Evolutionary conservation across 78 protist genomes (phyloP).

Genomic region (Dictyostelium capitatum): DNA sequence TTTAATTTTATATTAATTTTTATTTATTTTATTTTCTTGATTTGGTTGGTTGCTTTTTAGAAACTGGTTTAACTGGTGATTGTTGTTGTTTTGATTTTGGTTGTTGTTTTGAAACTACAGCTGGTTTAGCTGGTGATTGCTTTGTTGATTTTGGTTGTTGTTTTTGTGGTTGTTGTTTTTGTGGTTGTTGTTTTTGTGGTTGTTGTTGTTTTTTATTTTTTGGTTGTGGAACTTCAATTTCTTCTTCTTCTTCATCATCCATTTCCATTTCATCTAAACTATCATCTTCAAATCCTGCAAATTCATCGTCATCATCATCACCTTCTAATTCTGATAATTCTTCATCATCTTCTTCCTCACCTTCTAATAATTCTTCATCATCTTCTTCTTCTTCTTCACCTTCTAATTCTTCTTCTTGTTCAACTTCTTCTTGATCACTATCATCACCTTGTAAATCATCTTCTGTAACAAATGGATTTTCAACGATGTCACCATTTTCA

Average conservation of each 20-base stretch:
- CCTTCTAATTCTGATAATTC: background rate
- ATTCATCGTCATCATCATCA: background rate
- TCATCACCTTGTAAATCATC: slow-evolving; percentile 8
- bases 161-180: background rate
- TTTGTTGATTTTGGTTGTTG: background rate
- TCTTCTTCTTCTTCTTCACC: background rate
- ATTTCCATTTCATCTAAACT: background rate
- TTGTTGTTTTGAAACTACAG: background rate
- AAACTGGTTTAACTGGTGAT: background rate
- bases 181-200: background rate
- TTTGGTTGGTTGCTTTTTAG: background rate
- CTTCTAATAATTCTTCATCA: background rate
- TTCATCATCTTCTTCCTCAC: background rate
- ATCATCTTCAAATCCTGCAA: no score
- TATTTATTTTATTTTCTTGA: background rate
- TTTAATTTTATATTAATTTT: background rate
- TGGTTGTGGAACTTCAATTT: background rate
- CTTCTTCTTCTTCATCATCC: background rate
- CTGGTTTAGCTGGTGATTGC: background rate
- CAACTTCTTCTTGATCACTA: slow-evolving; percentile 13
- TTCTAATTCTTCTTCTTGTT: slow-evolving; percentile 5
- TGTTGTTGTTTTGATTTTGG: background rate
- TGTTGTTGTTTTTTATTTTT: background rate
- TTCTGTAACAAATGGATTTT: slow-evolving; percentile 7
- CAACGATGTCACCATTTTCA: slow-evolving; percentile 30